These are phyloP conservation scores for Podaxis sp. DNA, from an alignment of 768 basidiomycete genomes.

Conservation along the genomic window DNA sequence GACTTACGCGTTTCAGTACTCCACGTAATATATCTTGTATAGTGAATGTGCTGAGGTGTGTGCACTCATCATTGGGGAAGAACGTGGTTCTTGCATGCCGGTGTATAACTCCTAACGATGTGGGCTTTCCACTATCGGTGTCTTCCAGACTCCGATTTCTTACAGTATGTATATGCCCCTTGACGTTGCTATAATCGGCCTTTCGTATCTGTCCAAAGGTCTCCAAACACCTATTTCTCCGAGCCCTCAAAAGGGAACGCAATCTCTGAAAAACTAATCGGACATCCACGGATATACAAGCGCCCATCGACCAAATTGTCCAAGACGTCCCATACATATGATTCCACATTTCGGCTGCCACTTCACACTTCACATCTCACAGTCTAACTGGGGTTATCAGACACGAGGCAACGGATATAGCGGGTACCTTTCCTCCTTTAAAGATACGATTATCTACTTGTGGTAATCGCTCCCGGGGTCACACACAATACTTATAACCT, in stretches of 20 bases:
- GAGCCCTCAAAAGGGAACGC: background rate
- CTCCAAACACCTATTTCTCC: background rate
- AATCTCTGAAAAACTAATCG: background rate
- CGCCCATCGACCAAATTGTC: background rate
- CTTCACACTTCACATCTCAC: background rate
- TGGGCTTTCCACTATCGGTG: background rate
- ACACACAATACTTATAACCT: background rate
- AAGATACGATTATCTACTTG: background rate
- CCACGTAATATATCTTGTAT: background rate
- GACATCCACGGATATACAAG: background rate
- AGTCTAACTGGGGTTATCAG: background rate
- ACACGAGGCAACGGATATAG: conserved; percentile 1
- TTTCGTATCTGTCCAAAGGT: background rate
- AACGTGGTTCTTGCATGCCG: background rate
- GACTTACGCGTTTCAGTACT: background rate
- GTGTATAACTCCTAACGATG: background rate
- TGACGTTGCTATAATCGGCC: background rate
- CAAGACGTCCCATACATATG: background rate
- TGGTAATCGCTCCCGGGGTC: background rate
- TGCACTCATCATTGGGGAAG: background rate
- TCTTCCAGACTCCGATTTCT: background rate
- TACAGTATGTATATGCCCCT: background rate
- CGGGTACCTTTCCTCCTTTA: background rate
- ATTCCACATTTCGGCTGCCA: background rate
- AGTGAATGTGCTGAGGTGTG: background rate